Evolutionary conservation across 1,139 yeast species (phyloP).

Genomic region (Geotrichum cucujoidarum): DNA sequence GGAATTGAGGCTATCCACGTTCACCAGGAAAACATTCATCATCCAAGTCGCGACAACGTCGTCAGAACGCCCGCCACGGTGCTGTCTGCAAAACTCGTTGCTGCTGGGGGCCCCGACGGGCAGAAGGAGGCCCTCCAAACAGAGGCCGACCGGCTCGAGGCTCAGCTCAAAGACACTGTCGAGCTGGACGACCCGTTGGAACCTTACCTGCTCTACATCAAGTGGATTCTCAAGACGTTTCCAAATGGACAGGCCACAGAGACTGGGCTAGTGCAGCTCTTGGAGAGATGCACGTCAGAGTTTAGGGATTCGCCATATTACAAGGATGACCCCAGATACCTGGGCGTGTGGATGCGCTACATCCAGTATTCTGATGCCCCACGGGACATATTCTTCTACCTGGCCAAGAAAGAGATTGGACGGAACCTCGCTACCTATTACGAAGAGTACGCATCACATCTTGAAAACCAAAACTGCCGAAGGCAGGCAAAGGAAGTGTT

Average conservation of each 20-base stretch:
- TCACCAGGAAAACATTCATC: slow-evolving; percentile 74
- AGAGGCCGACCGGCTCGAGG: slow-evolving; percentile 3
- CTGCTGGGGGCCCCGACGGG: background rate
- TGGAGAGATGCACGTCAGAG: slow-evolving; percentile 68
- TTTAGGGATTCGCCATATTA: slow-evolving; percentile 64
- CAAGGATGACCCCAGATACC: slow-evolving; percentile 74
- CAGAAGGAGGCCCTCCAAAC: background rate
- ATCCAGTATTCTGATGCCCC: slow-evolving; percentile 66
- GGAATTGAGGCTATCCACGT: slow-evolving; percentile 45
- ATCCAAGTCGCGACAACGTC: slow-evolving; percentile 39
- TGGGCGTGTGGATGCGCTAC: slow-evolving; percentile 76
- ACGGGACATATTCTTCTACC: slow-evolving; percentile 62
- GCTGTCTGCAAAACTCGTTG: background rate
- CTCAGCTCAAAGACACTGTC: slow-evolving; percentile 37
- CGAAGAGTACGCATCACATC: slow-evolving; percentile 68
- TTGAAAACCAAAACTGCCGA: slow-evolving; percentile 50
- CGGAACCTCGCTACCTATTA: slow-evolving; percentile 61
- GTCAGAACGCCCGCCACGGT: background rate
- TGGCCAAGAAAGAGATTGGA: slow-evolving; percentile 74
- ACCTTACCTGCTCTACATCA: slow-evolving; percentile 61
- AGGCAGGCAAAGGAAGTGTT: slow-evolving; percentile 62
- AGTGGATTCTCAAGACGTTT: slow-evolving; percentile 62
- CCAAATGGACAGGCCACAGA: slow-evolving; percentile 53
- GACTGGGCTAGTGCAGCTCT: slow-evolving; percentile 39
- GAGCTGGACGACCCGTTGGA: slow-evolving; percentile 80